phyloP scores from a whole-genome alignment of 306 rosid species.

The Cyclanthera cordifolia region DNA sequence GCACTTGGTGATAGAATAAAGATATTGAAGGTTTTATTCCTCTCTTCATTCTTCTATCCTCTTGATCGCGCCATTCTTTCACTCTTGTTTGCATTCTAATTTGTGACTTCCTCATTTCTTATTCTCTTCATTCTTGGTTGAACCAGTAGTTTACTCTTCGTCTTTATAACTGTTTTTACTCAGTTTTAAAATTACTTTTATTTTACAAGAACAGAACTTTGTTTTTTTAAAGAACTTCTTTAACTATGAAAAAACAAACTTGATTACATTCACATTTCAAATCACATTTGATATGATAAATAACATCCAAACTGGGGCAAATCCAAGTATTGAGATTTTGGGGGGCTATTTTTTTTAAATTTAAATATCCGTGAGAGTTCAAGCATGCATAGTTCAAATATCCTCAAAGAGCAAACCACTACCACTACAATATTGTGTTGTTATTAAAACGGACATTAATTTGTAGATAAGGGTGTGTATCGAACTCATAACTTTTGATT shows the following conservation, averaged over 20 bases:
- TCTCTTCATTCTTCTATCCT: constrained; percentile 1
- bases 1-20: constrained; percentile 90
- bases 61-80: not conserved
- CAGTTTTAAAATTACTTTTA: not conserved
- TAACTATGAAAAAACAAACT: not conserved
- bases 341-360: too few species aligned
- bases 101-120: not conserved
- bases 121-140: constrained; percentile 2
- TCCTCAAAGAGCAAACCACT: too few species aligned
- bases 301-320: too few species aligned
- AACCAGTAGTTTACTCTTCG: not conserved
- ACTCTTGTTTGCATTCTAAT: not conserved
- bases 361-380: too few species aligned
- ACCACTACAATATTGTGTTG: too few species aligned
- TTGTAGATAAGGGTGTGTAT: too few species aligned
- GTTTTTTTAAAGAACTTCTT: not conserved
- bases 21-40: constrained; percentile 53
- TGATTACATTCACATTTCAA: not conserved
- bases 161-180: not conserved
- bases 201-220: not conserved
- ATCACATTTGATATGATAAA: not conserved
- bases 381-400: too few species aligned
- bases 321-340: too few species aligned
- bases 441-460: too few species aligned
- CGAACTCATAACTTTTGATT: too few species aligned